These are phyloP conservation scores for Chlamydomonas sphaeroides DNA, from an alignment of 139 green algal species.

Conservation along the genomic window DNA sequence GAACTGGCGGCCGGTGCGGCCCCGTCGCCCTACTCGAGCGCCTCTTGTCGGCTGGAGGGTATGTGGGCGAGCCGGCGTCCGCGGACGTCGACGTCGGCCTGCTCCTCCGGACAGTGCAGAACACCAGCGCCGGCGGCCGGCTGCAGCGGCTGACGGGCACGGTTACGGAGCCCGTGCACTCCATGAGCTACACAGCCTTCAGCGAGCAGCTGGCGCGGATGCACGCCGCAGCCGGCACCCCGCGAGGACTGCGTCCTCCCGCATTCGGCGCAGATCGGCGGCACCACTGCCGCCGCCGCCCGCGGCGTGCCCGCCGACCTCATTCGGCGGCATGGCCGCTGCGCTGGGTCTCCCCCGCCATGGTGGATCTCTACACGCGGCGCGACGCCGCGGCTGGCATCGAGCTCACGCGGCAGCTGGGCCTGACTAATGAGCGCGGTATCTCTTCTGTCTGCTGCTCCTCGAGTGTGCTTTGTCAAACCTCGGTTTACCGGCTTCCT, in stretches of 20 bases:
- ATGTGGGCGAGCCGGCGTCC: neutral
- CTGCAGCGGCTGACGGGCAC: neutral
- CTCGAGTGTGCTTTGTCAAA: too few relatives aligned
- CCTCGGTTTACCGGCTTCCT: too few relatives aligned
- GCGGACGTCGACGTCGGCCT: conserved; percentile 1
- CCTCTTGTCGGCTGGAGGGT: neutral
- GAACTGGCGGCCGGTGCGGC: neutral
- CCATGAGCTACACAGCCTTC: neutral
- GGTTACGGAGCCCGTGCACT: neutral
- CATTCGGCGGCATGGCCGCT: neutral
- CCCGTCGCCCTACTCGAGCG: neutral
- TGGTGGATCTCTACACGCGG: conserved; percentile 17
- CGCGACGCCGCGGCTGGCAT: neutral
- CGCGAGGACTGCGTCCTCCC: neutral
- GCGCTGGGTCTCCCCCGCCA: neutral
- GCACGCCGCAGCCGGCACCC: neutral
- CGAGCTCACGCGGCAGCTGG: neutral
- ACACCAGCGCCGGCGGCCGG: neutral
- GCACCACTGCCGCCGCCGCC: neutral
- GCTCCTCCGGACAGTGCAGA: neutral
- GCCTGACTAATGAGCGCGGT: neutral
- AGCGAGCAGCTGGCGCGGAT: neutral
- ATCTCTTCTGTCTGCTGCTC: neutral
- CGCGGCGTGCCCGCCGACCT: neutral
- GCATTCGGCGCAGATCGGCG: conserved; percentile 16